Evolutionary conservation across 2,329 filamentous ascomycete genomes (phyloP).

Genomic region (Sporothrix phasma): DNA sequence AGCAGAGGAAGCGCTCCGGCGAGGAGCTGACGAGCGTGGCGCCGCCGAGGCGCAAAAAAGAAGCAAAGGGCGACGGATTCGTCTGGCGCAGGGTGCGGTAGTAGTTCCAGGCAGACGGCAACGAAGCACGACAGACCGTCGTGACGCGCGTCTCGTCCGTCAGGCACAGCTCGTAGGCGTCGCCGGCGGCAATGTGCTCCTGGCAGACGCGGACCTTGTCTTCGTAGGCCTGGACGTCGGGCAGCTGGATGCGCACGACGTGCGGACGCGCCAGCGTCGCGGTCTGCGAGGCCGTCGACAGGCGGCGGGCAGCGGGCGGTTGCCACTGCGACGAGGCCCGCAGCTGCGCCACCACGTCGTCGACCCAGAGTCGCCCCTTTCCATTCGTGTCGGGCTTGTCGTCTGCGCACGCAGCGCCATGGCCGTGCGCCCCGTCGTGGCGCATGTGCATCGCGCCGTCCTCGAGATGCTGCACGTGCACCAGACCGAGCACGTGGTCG

Average conservation of each 20-base stretch:
- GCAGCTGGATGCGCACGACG: constrained; percentile 28
- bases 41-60: constrained; percentile 61
- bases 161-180: constrained; percentile 79
- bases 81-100: constrained; percentile 59
- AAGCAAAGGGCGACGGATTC: constrained; percentile 79
- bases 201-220: constrained; percentile 60
- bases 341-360: constrained; percentile 26
- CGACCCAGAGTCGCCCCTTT: constrained; percentile 33
- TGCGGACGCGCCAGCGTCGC: background rate
- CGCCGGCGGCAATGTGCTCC: constrained; percentile 60
- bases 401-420: background rate
- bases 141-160: constrained; percentile 63
- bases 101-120: constrained; percentile 50
- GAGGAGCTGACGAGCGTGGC: constrained; percentile 72
- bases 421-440: background rate
- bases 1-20: constrained; percentile 71
- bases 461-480: constrained; percentile 58
- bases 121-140: constrained; percentile 15
- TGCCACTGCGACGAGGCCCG: constrained; percentile 25
- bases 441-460: constrained; percentile 13
- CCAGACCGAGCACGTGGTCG: constrained; percentile 53
- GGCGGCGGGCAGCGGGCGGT: background rate
- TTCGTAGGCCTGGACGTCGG: constrained; percentile 47
- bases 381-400: background rate
- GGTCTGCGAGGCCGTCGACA: background rate